phyloP scores from a whole-genome alignment of 1,284 basidiomycete species.

The Ceraceosorus guamensis region DNA sequence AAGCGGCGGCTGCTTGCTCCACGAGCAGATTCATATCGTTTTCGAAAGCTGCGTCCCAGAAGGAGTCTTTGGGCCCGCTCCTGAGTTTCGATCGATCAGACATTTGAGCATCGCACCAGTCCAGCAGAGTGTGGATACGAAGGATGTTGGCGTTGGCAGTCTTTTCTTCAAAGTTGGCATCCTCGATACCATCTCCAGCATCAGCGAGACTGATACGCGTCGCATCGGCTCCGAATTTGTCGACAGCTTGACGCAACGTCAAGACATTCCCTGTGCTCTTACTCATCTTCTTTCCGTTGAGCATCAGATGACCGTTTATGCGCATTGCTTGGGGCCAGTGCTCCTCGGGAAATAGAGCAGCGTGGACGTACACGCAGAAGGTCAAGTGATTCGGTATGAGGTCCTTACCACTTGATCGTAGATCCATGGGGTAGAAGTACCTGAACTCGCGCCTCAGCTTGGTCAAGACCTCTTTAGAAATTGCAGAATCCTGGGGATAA shows the following conservation, averaged over 20 bases:
- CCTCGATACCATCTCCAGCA: slow-evolving; percentile 93
- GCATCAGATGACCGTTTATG: slow-evolving; percentile 90
- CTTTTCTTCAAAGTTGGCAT: slow-evolving; percentile 98
- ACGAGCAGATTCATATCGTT: slow-evolving; percentile 83
- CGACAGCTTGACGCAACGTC: slow-evolving; percentile 41
- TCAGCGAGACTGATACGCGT: slow-evolving; percentile 88
- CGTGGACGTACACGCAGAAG: slow-evolving; percentile 89
- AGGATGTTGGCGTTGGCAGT: slow-evolving; percentile 96
- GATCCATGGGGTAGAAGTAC: slow-evolving; percentile 98
- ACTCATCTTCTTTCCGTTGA: slow-evolving; percentile 98
- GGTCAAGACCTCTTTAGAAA: slow-evolving; percentile 72
- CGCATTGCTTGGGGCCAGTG: slow-evolving; percentile 90
- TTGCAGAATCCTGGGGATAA: slow-evolving; percentile 61
- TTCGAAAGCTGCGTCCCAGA: slow-evolving; percentile 74
- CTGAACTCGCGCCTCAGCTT: slow-evolving; percentile 81
- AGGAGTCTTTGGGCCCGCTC: slow-evolving; percentile 48
- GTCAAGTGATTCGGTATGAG: slow-evolving; percentile 93
- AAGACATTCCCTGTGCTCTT: slow-evolving; percentile 73
- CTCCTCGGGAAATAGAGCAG: slow-evolving; percentile 85
- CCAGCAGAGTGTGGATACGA: slow-evolving; percentile 80
- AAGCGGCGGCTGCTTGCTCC: slow-evolving; percentile 60
- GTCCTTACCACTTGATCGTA: slow-evolving; percentile 98
- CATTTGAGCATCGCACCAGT: slow-evolving; percentile 73
- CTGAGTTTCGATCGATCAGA: slow-evolving; percentile 65
- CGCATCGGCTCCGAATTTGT: slow-evolving; percentile 81